phyloP scores from a whole-genome alignment of 305 asterid genomes.

The Galium porrigens region DNA sequence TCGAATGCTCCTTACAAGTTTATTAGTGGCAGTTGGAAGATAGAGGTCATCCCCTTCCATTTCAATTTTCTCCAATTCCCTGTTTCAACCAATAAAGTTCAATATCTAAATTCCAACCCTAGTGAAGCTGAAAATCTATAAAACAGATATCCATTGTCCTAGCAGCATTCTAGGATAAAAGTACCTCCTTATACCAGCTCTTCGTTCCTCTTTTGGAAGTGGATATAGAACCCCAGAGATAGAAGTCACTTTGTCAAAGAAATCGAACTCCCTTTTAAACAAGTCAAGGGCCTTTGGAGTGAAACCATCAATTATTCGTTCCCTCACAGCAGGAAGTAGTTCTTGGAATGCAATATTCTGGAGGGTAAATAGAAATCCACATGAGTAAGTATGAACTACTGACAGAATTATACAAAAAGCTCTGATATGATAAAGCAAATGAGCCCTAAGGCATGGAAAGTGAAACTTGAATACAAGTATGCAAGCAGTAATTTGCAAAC shows the following conservation, averaged over 20 bases:
- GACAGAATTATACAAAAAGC: slow-evolving; percentile 6
- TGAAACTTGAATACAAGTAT: background rate
- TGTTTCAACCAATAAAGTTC: slow-evolving; percentile 22
- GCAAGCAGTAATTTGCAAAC: background rate
- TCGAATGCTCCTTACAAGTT: slow-evolving; percentile 85
- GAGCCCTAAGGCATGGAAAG: background rate
- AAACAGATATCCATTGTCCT: slow-evolving; percentile 15
- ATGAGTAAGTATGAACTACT: slow-evolving; percentile 7
- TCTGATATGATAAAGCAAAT: background rate
- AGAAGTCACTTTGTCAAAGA: slow-evolving; percentile 97
- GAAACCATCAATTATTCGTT: slow-evolving; percentile 76
- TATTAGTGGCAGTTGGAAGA: slow-evolving; percentile 90
- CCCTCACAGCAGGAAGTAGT: slow-evolving; percentile 70
- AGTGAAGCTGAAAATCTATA: slow-evolving; percentile 3
- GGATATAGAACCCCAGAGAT: slow-evolving; percentile 91
- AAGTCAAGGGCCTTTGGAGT: slow-evolving; percentile 58
- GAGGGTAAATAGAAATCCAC: slow-evolving; percentile 14
- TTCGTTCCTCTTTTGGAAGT: slow-evolving; percentile 84
- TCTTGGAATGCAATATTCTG: slow-evolving; percentile 65
- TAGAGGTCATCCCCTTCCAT: slow-evolving; percentile 85
- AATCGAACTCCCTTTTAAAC: slow-evolving; percentile 80
- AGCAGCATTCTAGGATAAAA: background rate
- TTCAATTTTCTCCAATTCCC: slow-evolving; percentile 92
- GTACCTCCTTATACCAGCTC: slow-evolving; percentile 93
- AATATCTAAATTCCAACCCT: slow-evolving; percentile 7